phyloP scores from a whole-genome alignment of 139 green algal species.

The Dunaliella sp. region DNA sequence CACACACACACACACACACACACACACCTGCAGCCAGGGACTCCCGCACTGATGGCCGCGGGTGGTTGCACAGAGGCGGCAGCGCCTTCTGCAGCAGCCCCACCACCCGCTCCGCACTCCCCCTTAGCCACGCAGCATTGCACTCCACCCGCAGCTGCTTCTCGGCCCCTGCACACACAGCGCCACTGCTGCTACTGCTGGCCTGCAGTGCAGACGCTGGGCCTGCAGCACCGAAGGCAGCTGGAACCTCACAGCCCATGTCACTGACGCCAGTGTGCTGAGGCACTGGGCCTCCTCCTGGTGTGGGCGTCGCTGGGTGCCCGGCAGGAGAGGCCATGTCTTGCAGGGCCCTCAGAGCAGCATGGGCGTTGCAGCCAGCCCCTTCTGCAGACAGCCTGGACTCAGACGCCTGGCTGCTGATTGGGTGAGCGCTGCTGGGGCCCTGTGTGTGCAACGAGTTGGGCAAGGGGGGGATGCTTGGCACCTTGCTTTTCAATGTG shows the following conservation, averaged over 20 bases:
- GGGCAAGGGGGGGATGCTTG: too few species aligned
- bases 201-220: too few species aligned
- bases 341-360: slow-evolving; percentile 16
- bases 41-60: slow-evolving; percentile 45
- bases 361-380: neutral
- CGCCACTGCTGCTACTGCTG: too few species aligned
- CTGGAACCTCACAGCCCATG: too few species aligned
- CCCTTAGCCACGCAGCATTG: slow-evolving; percentile 41
- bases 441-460: too few species aligned
- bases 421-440: too few species aligned
- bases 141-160: slow-evolving; percentile 33
- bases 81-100: slow-evolving; percentile 49
- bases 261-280: too few species aligned
- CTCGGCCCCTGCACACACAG: neutral
- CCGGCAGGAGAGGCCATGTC: neutral
- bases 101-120: slow-evolving; percentile 33
- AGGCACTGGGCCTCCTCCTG: slow-evolving; percentile 12
- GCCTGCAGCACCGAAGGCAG: too few species aligned
- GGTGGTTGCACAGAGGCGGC: slow-evolving; percentile 56
- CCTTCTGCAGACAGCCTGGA: too few species aligned
- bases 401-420: too few species aligned
- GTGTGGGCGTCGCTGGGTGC: neutral
- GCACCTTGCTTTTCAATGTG: too few species aligned
- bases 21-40: slow-evolving; percentile 35
- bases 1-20: neutral